Base-by-base conservation (phyloP, 495 filamentous ascomycete species). In the Thermothielavioides terrestris region DNA sequence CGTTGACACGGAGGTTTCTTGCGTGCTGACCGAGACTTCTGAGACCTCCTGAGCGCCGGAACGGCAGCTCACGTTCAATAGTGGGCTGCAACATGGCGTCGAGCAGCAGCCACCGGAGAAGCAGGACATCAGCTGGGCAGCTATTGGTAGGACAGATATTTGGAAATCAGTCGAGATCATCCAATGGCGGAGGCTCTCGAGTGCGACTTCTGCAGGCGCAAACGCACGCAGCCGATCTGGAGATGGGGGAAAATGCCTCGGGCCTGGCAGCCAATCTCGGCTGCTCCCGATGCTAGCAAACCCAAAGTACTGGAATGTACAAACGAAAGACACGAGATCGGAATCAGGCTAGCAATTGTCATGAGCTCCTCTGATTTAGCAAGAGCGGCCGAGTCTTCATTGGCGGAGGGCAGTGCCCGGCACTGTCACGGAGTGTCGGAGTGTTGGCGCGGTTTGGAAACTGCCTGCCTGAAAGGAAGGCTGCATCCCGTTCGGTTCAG, bases 151-250 rank as follows among this genome's bases (percentile, higher is more conserved):
- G 37, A 26, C 28, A 35, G 37, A 10, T 21, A 4, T 14, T 20
- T 8, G n/a, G 37, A 10, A 14, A 4, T 14, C n/a, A 2, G n/a
- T 26, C 31, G 2, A 17, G 4, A 40, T 21, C 18, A n/a, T 23
- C 52, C 52, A 55, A 55, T 55, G 46, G n/a, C 14, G 28, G 46
- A 26, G 14, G 6, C 4, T 15, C 10, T 22, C 15, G 30, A 7
- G 17, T n/a, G 41, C 41, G 12, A 35, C 22, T 11, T 20, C 23
- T 45, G 46, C 38, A 38, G 9, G 17, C 40, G 32, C 32, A 39
- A 15, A 45, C 20, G 52, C 52, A 45, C 2, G 37, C 38, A 53
- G 17, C 44, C 51, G 49, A 21, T 41, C 27, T 20, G 22, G 25
- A 10, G 18, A 21, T 39, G 17, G 45, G 34, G 25, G 17, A 30